These are phyloP conservation scores for Luvunga scandens DNA, from an alignment of 345 rosid species.

Conservation along the genomic window DNA sequence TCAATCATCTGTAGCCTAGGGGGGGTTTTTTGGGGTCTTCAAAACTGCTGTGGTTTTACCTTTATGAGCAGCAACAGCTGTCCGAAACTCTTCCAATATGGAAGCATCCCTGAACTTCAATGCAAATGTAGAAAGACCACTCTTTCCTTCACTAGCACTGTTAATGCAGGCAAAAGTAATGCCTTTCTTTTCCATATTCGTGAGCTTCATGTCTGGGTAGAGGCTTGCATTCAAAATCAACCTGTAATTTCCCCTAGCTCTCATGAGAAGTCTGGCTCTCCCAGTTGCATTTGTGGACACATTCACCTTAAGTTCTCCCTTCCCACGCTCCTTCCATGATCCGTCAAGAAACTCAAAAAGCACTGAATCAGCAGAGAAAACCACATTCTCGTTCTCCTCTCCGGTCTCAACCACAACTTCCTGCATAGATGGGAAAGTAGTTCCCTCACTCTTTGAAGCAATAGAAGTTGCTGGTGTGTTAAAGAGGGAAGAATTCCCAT, in stretches of 20 bases:
- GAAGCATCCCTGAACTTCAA: constrained; percentile 76
- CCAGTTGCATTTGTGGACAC: constrained; percentile 52
- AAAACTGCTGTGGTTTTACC: constrained; percentile 36
- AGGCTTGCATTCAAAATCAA: constrained; percentile 86
- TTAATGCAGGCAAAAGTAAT: constrained; percentile 88
- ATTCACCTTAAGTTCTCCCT: constrained; percentile 90
- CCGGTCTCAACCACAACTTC: constrained; percentile 89
- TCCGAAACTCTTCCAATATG: constrained; percentile 65
- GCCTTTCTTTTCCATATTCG: constrained; percentile 94
- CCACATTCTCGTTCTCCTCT: constrained; percentile 84
- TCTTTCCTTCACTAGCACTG: constrained; percentile 59
- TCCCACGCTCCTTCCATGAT: constrained; percentile 96
- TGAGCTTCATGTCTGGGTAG: constrained; percentile 87
- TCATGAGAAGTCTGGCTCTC: constrained; percentile 79
- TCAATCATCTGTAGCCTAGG: constrained; percentile 49
- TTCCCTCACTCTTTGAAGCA: constrained; percentile 58
- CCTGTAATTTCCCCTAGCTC: constrained; percentile 88
- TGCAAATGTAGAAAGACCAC: constrained; percentile 72
- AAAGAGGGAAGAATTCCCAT: constrained; percentile 64
- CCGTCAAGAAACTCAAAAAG: constrained; percentile 72
- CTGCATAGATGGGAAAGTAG: constrained; percentile 62
- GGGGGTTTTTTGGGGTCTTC: constrained; percentile 90
- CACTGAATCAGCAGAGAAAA: constrained; percentile 72
- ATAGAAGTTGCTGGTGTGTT: constrained; percentile 43
- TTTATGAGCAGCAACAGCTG: constrained; percentile 51